phyloP scores from a whole-genome alignment of 2,329 filamentous ascomycete genomes.

The Thelonectria olida region DNA sequence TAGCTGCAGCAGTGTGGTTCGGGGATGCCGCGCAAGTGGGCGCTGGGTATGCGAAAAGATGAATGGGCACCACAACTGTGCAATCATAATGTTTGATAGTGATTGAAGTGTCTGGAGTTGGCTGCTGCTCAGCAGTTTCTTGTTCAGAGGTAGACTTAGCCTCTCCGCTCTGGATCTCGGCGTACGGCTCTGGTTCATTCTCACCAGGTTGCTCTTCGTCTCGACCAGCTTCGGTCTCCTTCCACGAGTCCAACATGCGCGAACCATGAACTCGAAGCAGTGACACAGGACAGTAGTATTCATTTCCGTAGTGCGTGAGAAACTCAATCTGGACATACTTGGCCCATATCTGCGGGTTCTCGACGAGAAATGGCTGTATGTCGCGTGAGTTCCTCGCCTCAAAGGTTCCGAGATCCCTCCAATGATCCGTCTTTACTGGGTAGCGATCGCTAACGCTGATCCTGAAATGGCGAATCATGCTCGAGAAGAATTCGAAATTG shows the following conservation, averaged over 20 bases:
- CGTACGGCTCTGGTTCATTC: slow-evolving; percentile 25
- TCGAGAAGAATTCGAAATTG: slow-evolving; percentile 99
- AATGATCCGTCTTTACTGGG: slow-evolving; percentile 90
- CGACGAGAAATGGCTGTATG: slow-evolving; percentile 92
- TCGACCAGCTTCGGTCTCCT: slow-evolving; percentile 77
- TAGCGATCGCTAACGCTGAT: slow-evolving; percentile 95
- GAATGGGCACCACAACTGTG: background rate
- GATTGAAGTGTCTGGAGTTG: background rate
- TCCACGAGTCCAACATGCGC: slow-evolving; percentile 93
- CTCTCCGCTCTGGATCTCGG: slow-evolving; percentile 18
- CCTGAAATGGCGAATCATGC: slow-evolving; percentile 90
- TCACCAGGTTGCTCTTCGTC: slow-evolving; percentile 65
- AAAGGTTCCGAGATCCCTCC: slow-evolving; percentile 88
- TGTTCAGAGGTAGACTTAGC: slow-evolving; percentile 7
- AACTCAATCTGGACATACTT: slow-evolving; percentile 94
- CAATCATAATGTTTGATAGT: background rate
- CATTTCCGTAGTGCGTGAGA: slow-evolving; percentile 91
- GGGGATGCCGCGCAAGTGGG: slow-evolving; percentile 22
- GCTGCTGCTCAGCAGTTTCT: background rate
- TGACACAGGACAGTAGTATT: slow-evolving; percentile 95
- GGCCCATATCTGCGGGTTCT: slow-evolving; percentile 95
- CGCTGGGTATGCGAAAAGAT: slow-evolving; percentile 1
- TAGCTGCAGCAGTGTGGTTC: slow-evolving; percentile 7
- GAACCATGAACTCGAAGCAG: slow-evolving; percentile 92
- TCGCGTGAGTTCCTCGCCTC: slow-evolving; percentile 93